A percentile compares a stretch with the other conserved stretches of the same genome.
Evolutionary conservation across 257 asterid species (phyloP).

Genomic region (Solanum piurae): DNA sequence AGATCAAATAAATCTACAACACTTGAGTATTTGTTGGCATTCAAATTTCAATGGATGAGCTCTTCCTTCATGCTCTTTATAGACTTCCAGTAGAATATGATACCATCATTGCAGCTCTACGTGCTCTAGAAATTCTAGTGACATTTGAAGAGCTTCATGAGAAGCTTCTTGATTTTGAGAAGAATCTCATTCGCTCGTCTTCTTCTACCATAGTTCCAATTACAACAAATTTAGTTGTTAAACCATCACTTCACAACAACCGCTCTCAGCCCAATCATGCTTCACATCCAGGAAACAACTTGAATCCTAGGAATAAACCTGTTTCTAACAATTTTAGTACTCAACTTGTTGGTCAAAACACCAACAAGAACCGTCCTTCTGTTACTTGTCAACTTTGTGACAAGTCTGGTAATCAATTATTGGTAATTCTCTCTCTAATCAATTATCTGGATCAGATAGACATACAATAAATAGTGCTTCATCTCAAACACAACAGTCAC

Average conservation of each 20-base stretch:
- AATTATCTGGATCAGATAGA: no score
- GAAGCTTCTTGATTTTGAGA: neutral
- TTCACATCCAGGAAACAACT: neutral
- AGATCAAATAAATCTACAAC: neutral
- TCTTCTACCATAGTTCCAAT: neutral
- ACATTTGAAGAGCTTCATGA: neutral
- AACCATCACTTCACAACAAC: neutral
- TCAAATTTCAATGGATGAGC: neutral
- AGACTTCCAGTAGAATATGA: neutral
- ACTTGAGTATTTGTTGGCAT: neutral
- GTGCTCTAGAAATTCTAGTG: neutral
- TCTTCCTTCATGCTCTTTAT: neutral
- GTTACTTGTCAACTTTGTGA: no score
- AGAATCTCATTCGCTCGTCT: neutral
- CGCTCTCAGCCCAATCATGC: neutral
- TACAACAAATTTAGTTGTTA: no score
- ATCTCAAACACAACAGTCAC: no score
- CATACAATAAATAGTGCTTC: no score
- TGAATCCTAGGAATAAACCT: neutral
- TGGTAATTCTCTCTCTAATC: no score
- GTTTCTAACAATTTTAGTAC: neutral
- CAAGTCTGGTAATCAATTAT: no score
- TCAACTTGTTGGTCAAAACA: neutral
- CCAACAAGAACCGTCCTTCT: neutral
- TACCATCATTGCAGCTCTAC: neutral